Conservation (phyloP, 2,329 filamentous ascomycete genomes). For the Alternaria postmessia region DNA sequence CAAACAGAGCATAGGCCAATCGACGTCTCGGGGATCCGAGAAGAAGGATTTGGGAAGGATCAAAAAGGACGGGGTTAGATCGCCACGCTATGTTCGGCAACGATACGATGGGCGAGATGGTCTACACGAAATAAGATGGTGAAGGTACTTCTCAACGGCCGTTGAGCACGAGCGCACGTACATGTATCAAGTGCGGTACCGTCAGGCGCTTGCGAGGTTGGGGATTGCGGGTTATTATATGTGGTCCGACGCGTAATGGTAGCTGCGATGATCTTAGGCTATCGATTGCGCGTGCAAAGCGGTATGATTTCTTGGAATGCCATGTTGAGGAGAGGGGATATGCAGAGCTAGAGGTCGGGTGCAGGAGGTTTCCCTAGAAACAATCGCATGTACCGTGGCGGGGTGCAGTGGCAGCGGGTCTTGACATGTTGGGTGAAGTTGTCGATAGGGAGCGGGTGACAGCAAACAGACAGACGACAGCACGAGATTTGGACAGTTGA, state of each 20-base stretch:
- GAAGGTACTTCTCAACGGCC: constrained; percentile 5
- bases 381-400: not conserved
- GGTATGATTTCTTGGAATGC: not conserved
- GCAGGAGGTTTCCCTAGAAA: constrained; percentile 17
- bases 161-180: constrained; percentile 2
- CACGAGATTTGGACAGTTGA: not conserved
- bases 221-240: constrained; percentile 28
- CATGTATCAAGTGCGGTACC: not conserved
- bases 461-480: not conserved
- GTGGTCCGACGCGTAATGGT: constrained; percentile 44
- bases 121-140: constrained; percentile 11
- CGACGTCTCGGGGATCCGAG: constrained; percentile 1
- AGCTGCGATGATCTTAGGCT: constrained; percentile 7
- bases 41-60: constrained; percentile 17
- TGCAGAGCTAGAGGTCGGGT: constrained; percentile 8
- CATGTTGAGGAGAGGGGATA: constrained; percentile 3
- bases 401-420: not conserved
- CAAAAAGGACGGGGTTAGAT: constrained; percentile 18
- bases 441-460: constrained; percentile 1
- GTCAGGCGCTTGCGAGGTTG: constrained; percentile 3
- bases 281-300: constrained; percentile 10
- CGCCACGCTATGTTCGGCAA: constrained; percentile 22
- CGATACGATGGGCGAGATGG: constrained; percentile 16
- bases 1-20: not conserved
- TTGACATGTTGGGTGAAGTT: not conserved